Evolutionary conservation across 768 basidiomycete species (phyloP), one percentile per base, ranked within the genome.

Genomic region (Boletus bicolor): DNA sequence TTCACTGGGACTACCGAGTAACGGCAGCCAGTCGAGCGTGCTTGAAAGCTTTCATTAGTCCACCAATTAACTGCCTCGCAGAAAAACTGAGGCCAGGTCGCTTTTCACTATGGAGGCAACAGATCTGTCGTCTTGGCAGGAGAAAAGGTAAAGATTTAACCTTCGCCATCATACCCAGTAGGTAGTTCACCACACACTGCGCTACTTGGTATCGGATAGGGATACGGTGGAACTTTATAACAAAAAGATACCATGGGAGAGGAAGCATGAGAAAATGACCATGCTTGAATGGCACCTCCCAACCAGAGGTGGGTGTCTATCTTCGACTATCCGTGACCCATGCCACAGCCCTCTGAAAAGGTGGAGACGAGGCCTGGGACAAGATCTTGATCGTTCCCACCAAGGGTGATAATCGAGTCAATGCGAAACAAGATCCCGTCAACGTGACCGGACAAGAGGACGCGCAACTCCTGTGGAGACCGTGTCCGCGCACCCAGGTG

Each of bases 371-470:
- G 41, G 34, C 38, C 24, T 49, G 28, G 37, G 34, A 51, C 43
- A 48, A 43, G 53, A 42, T 37, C 26, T 45, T 38, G 15, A 11
- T 34, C 10, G 45, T 54, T 57, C 55, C 36, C 62, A 58, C 35
- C 47, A 42, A 46, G 19, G 26, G 26, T 30, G 42, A 43, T 35
- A 35, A n/a, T 64, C 19, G 47, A 21, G 5, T 21, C n/a, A 14
- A 44, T 42, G 38, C n/a, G 44, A 53, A 49, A 54, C 42, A 55
- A 32, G 39, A 44, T 56, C 11, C 4, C 50, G 51, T 44, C 44
- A 26, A 50, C 47, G 30, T 11, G 37, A 26, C 19, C 30, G 30
- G 26, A 38, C 28, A 44, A 32, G 26, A 17, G 49, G 34, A 35
- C 2, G 30, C 17, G 42, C 6, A 49, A 37, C 43, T 3, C 26